Evolutionary conservation across 78 protist genomes (phyloP).

Genomic region (Tieghemostelium lacteum): DNA sequence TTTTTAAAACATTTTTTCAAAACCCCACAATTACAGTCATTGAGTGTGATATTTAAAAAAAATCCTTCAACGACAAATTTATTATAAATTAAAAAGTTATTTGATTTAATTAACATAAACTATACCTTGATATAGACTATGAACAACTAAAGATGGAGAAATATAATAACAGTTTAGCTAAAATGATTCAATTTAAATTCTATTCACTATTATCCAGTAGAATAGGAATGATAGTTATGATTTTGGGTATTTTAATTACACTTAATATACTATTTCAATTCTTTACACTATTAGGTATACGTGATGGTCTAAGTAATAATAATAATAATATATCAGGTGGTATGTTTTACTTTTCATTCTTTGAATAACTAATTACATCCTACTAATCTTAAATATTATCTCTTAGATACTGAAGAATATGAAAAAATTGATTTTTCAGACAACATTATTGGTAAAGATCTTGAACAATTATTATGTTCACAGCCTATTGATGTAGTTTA

Average conservation of each 20-base stretch:
- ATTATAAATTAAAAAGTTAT: too few species aligned
- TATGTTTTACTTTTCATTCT: neutral
- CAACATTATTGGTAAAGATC: conserved; percentile 58
- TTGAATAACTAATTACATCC: neutral
- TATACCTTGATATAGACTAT: too few species aligned
- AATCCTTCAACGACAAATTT: too few species aligned
- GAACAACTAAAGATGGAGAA: too few species aligned
- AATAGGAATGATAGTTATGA: conserved; percentile 69
- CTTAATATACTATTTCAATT: conserved; percentile 65
- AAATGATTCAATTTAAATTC: conserved; percentile 58
- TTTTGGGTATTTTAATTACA: conserved; percentile 61
- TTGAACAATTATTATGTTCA: conserved; percentile 31
- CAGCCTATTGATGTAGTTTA: conserved; percentile 94
- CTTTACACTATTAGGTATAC: neutral
- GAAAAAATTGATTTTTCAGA: conserved; percentile 2
- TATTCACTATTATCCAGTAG: conserved; percentile 67
- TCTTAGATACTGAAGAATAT: too few species aligned
- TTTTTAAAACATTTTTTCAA: too few species aligned
- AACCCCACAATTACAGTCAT: too few species aligned
- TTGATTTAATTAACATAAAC: too few species aligned
- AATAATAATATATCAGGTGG: neutral
- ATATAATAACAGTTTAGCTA: conserved; percentile 19
- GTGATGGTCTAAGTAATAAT: neutral
- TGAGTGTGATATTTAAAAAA: too few species aligned
- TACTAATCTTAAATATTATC: too few species aligned